Base-by-base conservation (phyloP, 2,329 filamentous ascomycete species). In the Whalleya microplaca region DNA sequence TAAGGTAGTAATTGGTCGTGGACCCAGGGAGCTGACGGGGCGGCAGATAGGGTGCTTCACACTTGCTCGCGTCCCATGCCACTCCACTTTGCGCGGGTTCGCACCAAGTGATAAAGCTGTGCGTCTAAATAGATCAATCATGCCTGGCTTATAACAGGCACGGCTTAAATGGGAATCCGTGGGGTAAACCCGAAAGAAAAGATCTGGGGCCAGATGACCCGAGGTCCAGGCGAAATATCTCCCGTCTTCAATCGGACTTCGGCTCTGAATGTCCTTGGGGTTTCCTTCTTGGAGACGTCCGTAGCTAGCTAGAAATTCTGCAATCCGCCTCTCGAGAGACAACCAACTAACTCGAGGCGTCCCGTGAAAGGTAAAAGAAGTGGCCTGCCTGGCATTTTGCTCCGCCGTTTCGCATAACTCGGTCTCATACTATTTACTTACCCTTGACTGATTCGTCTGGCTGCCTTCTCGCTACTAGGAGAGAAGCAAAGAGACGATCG, bases 111-210 rank as follows among this genome's bases (percentile, higher is more conserved):
- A 37, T 37, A 37, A 37, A 37, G 6, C 14, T 3, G 32, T 14
- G 5, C 14, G 14, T 12, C 3, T 12, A 37, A 7, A 37, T 14
- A 16, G 3, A 37, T 37, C 32, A 14, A 14, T 6, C 32, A 29
- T 12, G 4, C 32, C 32, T 16, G 5, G 10, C 7, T 37, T 37
- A 12, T 37, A 16, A 37, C 32, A 6, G 32, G 32, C n/a, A 37
- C 14, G 32, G 32, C 32, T 37, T 37, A 40, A 27, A 50, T 32
- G 21, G 23, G 37, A 29, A 46, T 48, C 41, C 51, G 47, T 51
- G 48, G 40, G 47, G 47, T 54, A 51, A 41, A 45, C 23, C 27
- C 51, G 47, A 37, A 14, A 37, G 14, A 50, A 48, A 32, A 44
- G 21, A 32, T 18, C 44, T 40, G 43, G 42, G 19, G 27, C 37